These are phyloP conservation scores for Talaromyces liani DNA, from an alignment of 495 filamentous ascomycete genomes.

Conservation along the genomic window DNA sequence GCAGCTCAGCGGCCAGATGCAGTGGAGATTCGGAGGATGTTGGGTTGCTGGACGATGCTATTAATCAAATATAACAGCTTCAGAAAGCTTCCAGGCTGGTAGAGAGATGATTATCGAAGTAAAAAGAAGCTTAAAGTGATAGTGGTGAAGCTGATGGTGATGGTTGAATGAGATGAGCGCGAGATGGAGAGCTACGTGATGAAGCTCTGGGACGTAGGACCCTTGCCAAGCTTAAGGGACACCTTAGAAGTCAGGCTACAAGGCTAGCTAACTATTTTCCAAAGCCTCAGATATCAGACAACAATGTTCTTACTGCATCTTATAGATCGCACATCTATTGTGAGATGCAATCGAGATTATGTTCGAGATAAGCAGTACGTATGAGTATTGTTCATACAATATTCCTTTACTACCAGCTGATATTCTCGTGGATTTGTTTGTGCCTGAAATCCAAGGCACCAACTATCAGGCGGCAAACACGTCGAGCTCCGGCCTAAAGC, in stretches of 20 bases:
- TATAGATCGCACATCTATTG: neutral
- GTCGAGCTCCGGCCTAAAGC: neutral
- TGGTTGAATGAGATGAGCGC: constrained; percentile 8
- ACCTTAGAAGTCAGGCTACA: neutral
- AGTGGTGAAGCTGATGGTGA: constrained; percentile 16
- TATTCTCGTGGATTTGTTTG: neutral
- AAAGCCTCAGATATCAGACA: neutral
- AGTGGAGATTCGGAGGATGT: neutral
- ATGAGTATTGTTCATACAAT: neutral
- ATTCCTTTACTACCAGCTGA: neutral
- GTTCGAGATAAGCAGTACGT: neutral
- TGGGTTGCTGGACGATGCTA: neutral
- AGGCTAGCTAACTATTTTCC: neutral
- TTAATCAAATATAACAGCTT: neutral
- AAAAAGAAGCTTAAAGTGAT: constrained; percentile 13
- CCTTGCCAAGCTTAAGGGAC: constrained; percentile 16
- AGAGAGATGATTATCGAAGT: neutral
- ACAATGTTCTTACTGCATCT: neutral
- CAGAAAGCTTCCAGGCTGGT: neutral
- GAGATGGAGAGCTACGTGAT: constrained; percentile 30
- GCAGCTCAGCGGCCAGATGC: constrained; percentile 8
- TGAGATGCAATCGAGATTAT: neutral
- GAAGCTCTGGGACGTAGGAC: constrained; percentile 30
- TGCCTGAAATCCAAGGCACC: constrained; percentile 27
- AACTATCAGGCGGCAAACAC: neutral